Base-by-base conservation (phyloP, 352 stramenopile genomes). In the Plasmopara muralis region DNA sequence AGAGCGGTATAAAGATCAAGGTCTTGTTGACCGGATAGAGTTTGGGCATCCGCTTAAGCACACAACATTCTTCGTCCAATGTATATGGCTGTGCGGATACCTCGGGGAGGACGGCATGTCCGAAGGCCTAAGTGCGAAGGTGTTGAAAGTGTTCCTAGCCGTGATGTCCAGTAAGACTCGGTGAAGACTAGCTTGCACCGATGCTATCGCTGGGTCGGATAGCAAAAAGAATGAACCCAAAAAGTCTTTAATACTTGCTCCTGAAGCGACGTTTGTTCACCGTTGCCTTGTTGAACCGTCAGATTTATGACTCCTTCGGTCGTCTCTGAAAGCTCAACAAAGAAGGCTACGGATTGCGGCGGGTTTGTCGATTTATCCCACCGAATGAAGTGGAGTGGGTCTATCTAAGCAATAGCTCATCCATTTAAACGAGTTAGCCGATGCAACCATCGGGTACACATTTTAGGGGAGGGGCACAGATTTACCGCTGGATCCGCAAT, bases 11-110 rank as follows among this genome's bases (percentile, higher is more conserved):
- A 2, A 46, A 3, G 31, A 18, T 33, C 14, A 6, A 7, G 7
- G 91, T 89, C 20, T 13, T 15, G 15, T 13, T 10, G 6, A 12
- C 10, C 7, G 18, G 41, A 15, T n/a, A 30, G 16, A 18, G 14
- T 33, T 10, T 46, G 7, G 41, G 34, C 7, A 30, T 6, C 5
- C 12, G 18, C 4, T 30, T 34, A n/a, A 30, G 14, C 18, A 46
- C 10, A 12, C 10, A 9, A 6, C 9, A 6, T n/a, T 14, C 41
- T 5, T 46, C 31, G 31, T 35, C 10, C 15, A n/a, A 29, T n/a
- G n/a, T 12, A 43, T 43, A 43, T 12, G 13, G 6, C 12, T 9
- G 39, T 13, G 39, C 8, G 39, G 14, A 10, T 25, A 43, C 9
- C 13, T 20, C 9, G 9, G 13, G 15, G 9, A 43, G 38, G 12